A percentile compares a stretch with the other conserved stretches of the same genome.
phyloP scores from a whole-genome alignment of 495 filamentous ascomycete species.

The Baudoinia panamericana region DNA sequence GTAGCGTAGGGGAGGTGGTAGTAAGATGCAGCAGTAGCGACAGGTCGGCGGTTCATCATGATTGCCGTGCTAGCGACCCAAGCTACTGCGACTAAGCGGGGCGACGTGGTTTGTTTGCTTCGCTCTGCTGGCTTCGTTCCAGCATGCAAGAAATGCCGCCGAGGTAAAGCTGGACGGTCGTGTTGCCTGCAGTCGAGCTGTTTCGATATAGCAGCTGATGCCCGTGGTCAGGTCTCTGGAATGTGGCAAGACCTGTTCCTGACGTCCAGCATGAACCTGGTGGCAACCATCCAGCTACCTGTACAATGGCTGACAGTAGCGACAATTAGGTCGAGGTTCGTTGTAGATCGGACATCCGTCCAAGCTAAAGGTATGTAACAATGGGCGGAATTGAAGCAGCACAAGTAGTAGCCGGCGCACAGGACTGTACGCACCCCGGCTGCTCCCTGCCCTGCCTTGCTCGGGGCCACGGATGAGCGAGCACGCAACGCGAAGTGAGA shows the following conservation, averaged over 20 bases:
- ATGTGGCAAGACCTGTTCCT: too few relatives aligned
- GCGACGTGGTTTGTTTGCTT: slow-evolving; percentile 14
- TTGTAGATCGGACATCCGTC: slow-evolving; percentile 5
- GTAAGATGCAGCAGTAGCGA: slow-evolving; percentile 2
- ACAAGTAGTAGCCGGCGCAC: too few relatives aligned
- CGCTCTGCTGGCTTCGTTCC: too few relatives aligned
- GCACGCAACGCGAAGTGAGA: not conserved
- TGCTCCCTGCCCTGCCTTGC: slow-evolving; percentile 8
- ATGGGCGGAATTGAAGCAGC: slow-evolving; percentile 4
- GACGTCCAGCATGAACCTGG: too few relatives aligned
- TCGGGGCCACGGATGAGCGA: slow-evolving; percentile 16
- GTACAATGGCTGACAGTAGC: too few relatives aligned
- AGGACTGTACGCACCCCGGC: slow-evolving; percentile 4
- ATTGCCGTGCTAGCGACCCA: slow-evolving; percentile 11
- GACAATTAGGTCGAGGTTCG: slow-evolving; percentile 2
- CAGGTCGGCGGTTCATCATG: slow-evolving; percentile 14
- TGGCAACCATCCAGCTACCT: too few relatives aligned
- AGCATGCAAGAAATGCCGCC: not conserved
- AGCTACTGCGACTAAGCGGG: slow-evolving; percentile 18
- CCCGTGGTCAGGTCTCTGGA: too few relatives aligned
- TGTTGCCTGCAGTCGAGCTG: too few relatives aligned
- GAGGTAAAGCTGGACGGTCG: not conserved
- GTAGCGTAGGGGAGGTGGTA: slow-evolving; percentile 6
- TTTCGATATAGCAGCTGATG: too few relatives aligned
- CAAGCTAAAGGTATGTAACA: slow-evolving; percentile 4